phyloP scores from a whole-genome alignment of 768 basidiomycete genomes.

The Pholiota molesta region DNA sequence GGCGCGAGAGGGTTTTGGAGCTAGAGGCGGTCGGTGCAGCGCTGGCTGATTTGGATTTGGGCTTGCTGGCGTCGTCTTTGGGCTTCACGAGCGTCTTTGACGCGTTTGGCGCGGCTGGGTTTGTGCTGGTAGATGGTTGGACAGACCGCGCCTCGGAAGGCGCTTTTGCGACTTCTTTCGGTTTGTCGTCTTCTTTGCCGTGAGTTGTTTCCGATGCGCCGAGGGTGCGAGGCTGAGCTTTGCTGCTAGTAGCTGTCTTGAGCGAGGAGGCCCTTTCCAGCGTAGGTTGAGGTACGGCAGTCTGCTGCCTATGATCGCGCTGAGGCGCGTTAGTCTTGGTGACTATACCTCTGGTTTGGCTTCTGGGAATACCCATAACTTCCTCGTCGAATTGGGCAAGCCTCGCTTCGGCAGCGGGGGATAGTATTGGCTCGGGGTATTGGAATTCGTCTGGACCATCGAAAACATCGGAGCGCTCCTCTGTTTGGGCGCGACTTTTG shows the following conservation, averaged over 20 bases:
- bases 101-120: too few relatives aligned
- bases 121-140: not conserved
- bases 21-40: not conserved
- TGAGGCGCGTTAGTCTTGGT: not conserved
- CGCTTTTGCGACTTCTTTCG: not conserved
- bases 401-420: conserved; percentile 8
- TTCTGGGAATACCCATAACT: conserved; percentile 9
- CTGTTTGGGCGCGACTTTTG: not conserved
- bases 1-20: not conserved
- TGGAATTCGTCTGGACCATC: not conserved
- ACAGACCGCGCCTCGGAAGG: not conserved
- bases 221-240: not conserved
- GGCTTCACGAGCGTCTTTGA: not conserved
- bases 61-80: not conserved
- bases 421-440: conserved; percentile 4
- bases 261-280: not conserved
- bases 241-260: not conserved
- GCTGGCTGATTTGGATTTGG: not conserved
- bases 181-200: not conserved
- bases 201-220: not conserved
- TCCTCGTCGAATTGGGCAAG: conserved; percentile 14
- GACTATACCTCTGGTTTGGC: not conserved
- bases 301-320: not conserved
- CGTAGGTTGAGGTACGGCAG: not conserved
- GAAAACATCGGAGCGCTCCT: conserved; percentile 12